Base-by-base conservation (phyloP, 2,329 filamentous ascomycete species). In the Aspergillus eucalypticola region DNA sequence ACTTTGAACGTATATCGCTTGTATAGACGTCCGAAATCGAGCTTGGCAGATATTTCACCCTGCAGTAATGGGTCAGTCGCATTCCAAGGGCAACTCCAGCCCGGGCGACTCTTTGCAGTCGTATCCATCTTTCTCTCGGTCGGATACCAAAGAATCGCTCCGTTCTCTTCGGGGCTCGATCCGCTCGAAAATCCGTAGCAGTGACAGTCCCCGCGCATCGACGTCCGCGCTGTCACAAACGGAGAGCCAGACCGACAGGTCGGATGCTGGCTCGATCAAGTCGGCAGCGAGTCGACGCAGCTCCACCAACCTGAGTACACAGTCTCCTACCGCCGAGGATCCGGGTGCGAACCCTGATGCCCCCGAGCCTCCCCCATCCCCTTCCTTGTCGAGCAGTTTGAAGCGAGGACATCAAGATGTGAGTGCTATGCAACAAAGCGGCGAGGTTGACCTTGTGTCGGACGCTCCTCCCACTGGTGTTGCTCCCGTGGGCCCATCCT, bases 361-460 rank as follows among this genome's bases (percentile, higher is more conserved):
- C 65, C 83, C 67, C 73, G 87, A 73, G 80, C 78, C 88, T 13
- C 94, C 93, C 3, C 93, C 92, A n/a, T 96, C 92, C 1, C 93
- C 93, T 3, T 89, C 94, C 19, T 89, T 94, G 69, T 91, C 90
- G 23, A 84, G 87, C 44, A 89, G 90, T 11, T 79, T 92, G 64
- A 89, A 87, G 68, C 81, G 85, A 56, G 90, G 90, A 5, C 88
- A 91, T 66, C 88, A 91, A 70, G 89, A 93, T 75, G 87, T 96
- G 46, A 85, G 85, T 71, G 89, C 89, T 50, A 93, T 92, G 46
- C 90, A 96, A 76, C 87, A 90, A 56, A 90, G 87, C 53, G 93
- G 94, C 58, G 95, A 99, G 76, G 92, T 99, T 44, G 95, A 96
- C 71, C 88, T 93, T 67, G 92, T 99, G 19, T 98, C 94, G 13